phyloP scores from a whole-genome alignment of 2,329 filamentous ascomycete species.

The Botrytis fragariae region DNA sequence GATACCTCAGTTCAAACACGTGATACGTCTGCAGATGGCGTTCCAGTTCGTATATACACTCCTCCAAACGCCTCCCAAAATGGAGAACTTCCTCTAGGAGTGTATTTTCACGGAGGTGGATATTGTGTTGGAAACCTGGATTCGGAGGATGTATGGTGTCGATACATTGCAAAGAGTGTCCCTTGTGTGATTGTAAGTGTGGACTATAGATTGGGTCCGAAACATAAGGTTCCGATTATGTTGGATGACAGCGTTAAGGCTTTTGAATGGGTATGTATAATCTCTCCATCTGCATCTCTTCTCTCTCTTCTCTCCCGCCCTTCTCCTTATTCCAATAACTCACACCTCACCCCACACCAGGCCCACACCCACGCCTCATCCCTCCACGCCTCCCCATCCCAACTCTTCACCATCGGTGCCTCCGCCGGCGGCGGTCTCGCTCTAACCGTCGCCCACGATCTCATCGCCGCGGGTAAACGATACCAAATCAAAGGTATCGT shows the following conservation, averaged over 20 bases:
- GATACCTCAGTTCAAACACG: slow-evolving; percentile 24
- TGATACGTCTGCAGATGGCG: slow-evolving; percentile 23
- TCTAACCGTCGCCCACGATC: slow-evolving; percentile 26
- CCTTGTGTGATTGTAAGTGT: slow-evolving; percentile 54
- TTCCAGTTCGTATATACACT: slow-evolving; percentile 33
- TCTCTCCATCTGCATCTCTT: too few relatives aligned
- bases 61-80: slow-evolving; percentile 14
- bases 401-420: slow-evolving; percentile 29
- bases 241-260: slow-evolving; percentile 7
- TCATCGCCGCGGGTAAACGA: slow-evolving; percentile 26
- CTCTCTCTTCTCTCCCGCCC: too few relatives aligned
- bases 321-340: too few relatives aligned
- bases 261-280: slow-evolving; percentile 1
- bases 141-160: slow-evolving; percentile 54
- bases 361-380: slow-evolving; percentile 24
- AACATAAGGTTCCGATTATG: slow-evolving; percentile 5
- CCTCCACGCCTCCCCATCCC: slow-evolving; percentile 17
- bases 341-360: slow-evolving; percentile 9
- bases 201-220: slow-evolving; percentile 48
- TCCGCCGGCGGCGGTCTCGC: slow-evolving; percentile 34
- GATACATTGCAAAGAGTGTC: slow-evolving; percentile 51
- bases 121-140: slow-evolving; percentile 64
- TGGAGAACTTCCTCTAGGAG: slow-evolving; percentile 43
- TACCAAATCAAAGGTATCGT: slow-evolving; percentile 29
- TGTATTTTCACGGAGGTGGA: slow-evolving; percentile 59